These are phyloP conservation scores for Pyrenophora graminea DNA, from an alignment of 2,329 filamentous ascomycete species.

Conservation along the genomic window DNA sequence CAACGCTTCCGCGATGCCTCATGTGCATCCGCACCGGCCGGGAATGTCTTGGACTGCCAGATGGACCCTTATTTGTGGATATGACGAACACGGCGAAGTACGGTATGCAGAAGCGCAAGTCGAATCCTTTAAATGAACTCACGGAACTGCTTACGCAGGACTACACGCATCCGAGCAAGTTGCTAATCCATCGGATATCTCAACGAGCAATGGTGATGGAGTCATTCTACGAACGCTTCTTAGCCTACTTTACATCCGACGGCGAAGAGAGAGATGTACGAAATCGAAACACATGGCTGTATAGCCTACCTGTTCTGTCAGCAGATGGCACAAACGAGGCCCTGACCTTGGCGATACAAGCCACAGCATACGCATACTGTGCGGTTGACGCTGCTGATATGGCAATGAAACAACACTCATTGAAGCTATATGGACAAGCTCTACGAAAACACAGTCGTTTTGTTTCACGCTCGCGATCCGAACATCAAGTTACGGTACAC, in stretches of 20 bases:
- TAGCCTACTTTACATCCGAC: slow-evolving; percentile 31
- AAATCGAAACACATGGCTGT: slow-evolving; percentile 36
- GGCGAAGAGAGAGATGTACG: slow-evolving; percentile 30
- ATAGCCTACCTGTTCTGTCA: slow-evolving; percentile 29
- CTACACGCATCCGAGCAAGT: neutral
- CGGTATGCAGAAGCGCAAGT: slow-evolving; percentile 20
- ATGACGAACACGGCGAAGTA: slow-evolving; percentile 28
- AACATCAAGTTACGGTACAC: slow-evolving; percentile 29
- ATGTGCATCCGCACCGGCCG: slow-evolving; percentile 33
- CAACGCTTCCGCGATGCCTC: slow-evolving; percentile 34
- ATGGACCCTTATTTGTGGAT: slow-evolving; percentile 38
- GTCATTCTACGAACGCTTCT: slow-evolving; percentile 36
- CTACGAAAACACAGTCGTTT: slow-evolving; percentile 26
- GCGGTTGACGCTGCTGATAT: slow-evolving; percentile 27
- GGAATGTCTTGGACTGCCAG: slow-evolving; percentile 31
- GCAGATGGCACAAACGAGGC: slow-evolving; percentile 31
- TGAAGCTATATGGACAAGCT: slow-evolving; percentile 34
- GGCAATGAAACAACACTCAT: slow-evolving; percentile 25
- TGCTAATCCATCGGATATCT: slow-evolving; percentile 15
- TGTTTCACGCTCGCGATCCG: slow-evolving; percentile 13
- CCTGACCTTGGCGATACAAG: slow-evolving; percentile 31
- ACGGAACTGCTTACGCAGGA: neutral
- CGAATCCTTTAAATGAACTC: neutral
- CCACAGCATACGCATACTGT: slow-evolving; percentile 36
- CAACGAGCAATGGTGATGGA: slow-evolving; percentile 25